Evolutionary conservation across 139 green algal genomes (phyloP), one percentile per base, ranked within the genome.

Genomic region (Tetradesmus lagerheimii): DNA sequence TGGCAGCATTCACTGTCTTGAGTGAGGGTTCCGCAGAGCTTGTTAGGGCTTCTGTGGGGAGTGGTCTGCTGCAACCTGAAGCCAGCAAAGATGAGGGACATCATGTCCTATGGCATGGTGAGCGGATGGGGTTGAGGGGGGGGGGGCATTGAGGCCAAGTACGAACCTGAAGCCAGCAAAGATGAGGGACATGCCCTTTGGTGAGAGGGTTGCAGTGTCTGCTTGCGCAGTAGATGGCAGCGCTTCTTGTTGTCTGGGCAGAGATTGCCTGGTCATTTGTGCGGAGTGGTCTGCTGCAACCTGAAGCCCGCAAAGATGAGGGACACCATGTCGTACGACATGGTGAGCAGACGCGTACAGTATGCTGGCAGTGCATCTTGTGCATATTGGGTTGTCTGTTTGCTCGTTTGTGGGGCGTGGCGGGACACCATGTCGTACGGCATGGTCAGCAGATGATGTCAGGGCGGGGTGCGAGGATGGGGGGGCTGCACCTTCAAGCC

Each of bases 151-250:
- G n/a, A n/a, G n/a, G n/a, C n/a, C n/a, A n/a, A n/a, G n/a, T n/a
- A n/a, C n/a, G n/a, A 99, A 99, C 94, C 94, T 99, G 12, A 99
- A 99, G 94, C 96, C 98, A 0, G 96, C 96, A 79, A 99, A 98
- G 91, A 99, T 99, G 98, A 92, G 98, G 0, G 96, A 97, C 41
- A 93, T 98, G n/a, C n/a, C n/a, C n/a, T n/a, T n/a, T n/a, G n/a
- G n/a, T n/a, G n/a, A n/a, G n/a, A n/a, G n/a, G n/a, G n/a, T n/a
- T 9, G 53, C 53, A 66, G 53, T 57, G 14, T n/a, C n/a, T n/a
- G n/a, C n/a, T n/a, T n/a, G n/a, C n/a, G n/a, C n/a, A n/a, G n/a
- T n/a, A n/a, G n/a, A n/a, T n/a, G n/a, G n/a, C n/a, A n/a, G n/a
- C n/a, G n/a, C n/a, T n/a, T n/a, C n/a, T n/a, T n/a, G n/a, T n/a